Base-by-base conservation (phyloP, 495 filamentous ascomycete species). In the Chaetomium fimeti region DNA sequence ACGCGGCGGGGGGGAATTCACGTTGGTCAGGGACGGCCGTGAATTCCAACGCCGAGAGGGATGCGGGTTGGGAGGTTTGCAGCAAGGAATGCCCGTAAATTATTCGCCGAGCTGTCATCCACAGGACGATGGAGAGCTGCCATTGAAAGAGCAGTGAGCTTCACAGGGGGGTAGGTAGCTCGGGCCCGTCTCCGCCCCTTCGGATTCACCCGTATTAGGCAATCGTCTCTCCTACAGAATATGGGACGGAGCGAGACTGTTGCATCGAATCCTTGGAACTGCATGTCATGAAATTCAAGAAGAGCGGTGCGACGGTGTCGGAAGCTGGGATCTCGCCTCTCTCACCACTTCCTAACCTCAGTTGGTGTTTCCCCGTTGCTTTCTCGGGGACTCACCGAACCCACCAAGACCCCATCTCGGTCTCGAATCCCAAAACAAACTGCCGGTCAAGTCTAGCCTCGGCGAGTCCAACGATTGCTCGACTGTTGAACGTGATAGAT, bases 201-300 rank as follows among this genome's bases (percentile, higher is more conserved):
- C 65, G 61, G 61, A 54, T 57, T 51, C 61, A 36, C 12, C 51
- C 60, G 28, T 48, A 32, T 52, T 66, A 57, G 63, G 63, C 64
- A 57, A 43, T 66, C 59, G 32, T 29, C 38, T 43, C 52, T n/a
- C n/a, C n/a, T n/a, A n/a, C n/a, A n/a, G n/a, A n/a, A n/a, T 52
- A 42, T 15, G 18, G 48, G 16, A 42, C 57, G 56, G 29, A 40
- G 36, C 56, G 57, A 65, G 48, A 60, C 20, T 28, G 60, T 45
- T 56, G 57, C 49, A 62, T 47, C 52, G 18, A 18, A 12, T 27
- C 48, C 63, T 4, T 18, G 13, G 42, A 6, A 49, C 38, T 52
- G 48, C 48, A 52, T 48, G 48, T 36, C 24, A 28, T 56, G 53
- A 38, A 56, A 56, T 56, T 56, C 27, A 16, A 56, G 29, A 57